A percentile compares a stretch with the other conserved stretches of the same genome.
Conservation (phyloP, 441 rosid genomes). For the Biscutella auriculata region DNA sequence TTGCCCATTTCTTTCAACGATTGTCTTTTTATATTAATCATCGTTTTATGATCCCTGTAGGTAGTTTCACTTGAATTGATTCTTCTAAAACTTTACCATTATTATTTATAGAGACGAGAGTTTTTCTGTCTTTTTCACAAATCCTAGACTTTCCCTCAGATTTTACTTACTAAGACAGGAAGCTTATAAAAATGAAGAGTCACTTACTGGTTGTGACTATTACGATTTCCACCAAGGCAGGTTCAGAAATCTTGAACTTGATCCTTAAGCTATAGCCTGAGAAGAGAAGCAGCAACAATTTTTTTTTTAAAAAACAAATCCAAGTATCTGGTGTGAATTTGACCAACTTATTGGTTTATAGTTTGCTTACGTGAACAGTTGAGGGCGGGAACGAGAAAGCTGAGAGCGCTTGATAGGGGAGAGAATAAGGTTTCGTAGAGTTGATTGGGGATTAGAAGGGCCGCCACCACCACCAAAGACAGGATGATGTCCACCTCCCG, state of each 20-base stretch:
- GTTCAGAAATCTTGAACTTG: background rate
- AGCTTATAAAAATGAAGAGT: slow-evolving; percentile 3
- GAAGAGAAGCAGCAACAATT: background rate
- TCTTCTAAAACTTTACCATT: slow-evolving; percentile 21
- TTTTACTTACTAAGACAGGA: background rate
- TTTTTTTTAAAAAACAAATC: background rate
- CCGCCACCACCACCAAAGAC: slow-evolving; percentile 39
- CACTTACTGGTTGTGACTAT: slow-evolving; percentile 13
- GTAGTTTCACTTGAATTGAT: slow-evolving; percentile 22
- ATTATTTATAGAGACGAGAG: slow-evolving; percentile 18
- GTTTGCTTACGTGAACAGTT: slow-evolving; percentile 60
- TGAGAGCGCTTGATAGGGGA: slow-evolving; percentile 92
- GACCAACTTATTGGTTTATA: background rate
- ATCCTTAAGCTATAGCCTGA: slow-evolving; percentile 19
- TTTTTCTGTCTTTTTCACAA: background rate
- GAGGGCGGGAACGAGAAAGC: slow-evolving; percentile 62
- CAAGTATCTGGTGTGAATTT: background rate
- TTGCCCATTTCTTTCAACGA: background rate
- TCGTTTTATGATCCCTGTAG: slow-evolving; percentile 14
- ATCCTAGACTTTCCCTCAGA: background rate
- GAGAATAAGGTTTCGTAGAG: slow-evolving; percentile 68
- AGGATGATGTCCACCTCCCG: slow-evolving; percentile 28
- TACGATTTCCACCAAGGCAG: slow-evolving; percentile 11
- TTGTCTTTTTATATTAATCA: background rate
- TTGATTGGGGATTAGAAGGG: slow-evolving; percentile 51